A percentile compares a stretch with the other conserved stretches of the same genome.
Evolutionary conservation across 129 eudicot genomes (phyloP).

Genomic region (Artemisia argyi): DNA sequence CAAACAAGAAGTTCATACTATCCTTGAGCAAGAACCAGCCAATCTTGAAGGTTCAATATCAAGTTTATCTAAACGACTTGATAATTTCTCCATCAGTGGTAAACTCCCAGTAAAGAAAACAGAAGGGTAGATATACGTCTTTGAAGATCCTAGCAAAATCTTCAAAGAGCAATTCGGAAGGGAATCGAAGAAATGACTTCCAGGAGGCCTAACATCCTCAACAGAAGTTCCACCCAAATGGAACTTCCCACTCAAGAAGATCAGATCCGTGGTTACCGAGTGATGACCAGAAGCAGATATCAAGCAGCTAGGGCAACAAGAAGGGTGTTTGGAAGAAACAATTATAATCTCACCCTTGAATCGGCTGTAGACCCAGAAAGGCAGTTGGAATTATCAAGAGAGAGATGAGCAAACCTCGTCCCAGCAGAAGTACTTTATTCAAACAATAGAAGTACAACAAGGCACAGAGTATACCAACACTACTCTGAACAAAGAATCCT

Average conservation of each 20-base stretch:
- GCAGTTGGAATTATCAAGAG: not conserved
- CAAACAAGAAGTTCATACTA: too few relatives aligned
- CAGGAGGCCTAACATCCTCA: not conserved
- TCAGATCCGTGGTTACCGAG: not conserved
- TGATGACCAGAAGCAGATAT: not conserved
- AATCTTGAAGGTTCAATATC: too few relatives aligned
- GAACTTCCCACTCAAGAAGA: not conserved
- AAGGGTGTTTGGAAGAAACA: not conserved
- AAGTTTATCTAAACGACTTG: too few relatives aligned
- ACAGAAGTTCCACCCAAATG: not conserved
- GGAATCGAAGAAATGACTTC: not conserved
- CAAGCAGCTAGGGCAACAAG: not conserved
- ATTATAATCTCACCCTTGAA: not conserved
- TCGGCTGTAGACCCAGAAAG: not conserved
- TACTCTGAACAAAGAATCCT: too few relatives aligned
- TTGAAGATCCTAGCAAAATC: not conserved
- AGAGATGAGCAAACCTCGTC: not conserved
- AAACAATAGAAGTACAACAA: not conserved
- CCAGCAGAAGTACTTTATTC: slow-evolving; percentile 5
- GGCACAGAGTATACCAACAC: not conserved
- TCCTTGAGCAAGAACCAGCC: too few relatives aligned
- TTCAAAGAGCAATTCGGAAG: not conserved
- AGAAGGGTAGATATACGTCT: too few relatives aligned
- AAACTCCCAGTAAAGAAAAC: too few relatives aligned
- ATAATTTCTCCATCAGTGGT: too few relatives aligned